Evolutionary conservation across 2,329 filamentous ascomycete species (phyloP).

Genomic region (Podosphaera xanthii): DNA sequence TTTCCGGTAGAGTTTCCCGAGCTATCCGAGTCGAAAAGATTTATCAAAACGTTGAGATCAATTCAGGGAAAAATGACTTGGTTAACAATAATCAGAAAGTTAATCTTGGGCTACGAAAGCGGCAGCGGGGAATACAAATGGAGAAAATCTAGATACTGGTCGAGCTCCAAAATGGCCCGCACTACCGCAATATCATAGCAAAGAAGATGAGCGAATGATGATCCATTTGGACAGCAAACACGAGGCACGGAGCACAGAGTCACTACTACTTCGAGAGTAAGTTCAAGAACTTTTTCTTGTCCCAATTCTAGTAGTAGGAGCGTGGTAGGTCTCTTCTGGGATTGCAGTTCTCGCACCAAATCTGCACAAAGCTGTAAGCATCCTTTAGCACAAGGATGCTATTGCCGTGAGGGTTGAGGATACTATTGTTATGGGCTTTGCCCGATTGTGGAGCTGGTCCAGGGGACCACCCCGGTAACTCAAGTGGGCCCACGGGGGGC

Average conservation of each 20-base stretch:
- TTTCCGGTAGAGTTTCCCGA: no score
- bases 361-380: neutral
- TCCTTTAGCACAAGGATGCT: neutral
- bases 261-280: neutral
- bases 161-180: no score
- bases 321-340: neutral
- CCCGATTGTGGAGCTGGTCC: no score
- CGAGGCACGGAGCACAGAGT: neutral
- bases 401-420: neutral
- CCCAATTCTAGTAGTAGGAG: neutral
- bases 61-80: no score
- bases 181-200: neutral
- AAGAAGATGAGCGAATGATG: neutral
- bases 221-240: neutral
- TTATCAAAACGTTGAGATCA: no score
- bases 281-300: neutral
- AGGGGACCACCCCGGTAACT: no score
- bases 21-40: no score
- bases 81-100: no score
- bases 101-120: no score
- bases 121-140: no score
- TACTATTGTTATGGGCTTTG: neutral
- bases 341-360: neutral
- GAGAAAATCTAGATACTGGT: no score
- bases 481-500: no score